These are phyloP conservation scores for Saccharomyces eubayanus DNA, from an alignment of 805 yeast species.

Conservation along the genomic window DNA sequence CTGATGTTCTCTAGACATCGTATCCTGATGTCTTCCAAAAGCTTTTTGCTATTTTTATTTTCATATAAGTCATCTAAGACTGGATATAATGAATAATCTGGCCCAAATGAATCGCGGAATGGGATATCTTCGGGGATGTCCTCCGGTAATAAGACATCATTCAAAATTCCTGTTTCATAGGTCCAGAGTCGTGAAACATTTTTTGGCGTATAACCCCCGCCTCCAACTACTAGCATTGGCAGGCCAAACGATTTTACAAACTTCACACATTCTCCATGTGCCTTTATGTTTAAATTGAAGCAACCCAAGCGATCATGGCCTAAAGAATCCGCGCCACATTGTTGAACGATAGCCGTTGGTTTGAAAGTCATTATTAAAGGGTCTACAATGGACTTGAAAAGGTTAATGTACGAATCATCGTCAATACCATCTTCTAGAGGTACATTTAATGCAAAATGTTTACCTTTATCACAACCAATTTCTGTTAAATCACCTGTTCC, in stretches of 20 bases:
- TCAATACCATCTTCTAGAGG: slow-evolving; percentile 91
- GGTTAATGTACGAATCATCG: slow-evolving; percentile 49
- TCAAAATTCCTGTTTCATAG: slow-evolving; percentile 80
- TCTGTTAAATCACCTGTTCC: slow-evolving; percentile 87
- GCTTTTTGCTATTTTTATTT: slow-evolving; percentile 75
- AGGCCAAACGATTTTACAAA: slow-evolving; percentile 78
- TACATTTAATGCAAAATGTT: slow-evolving; percentile 74
- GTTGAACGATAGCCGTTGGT: slow-evolving; percentile 94
- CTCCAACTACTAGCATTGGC: slow-evolving; percentile 91
- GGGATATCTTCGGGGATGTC: slow-evolving; percentile 69
- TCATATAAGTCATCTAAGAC: slow-evolving; percentile 69
- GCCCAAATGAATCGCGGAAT: slow-evolving; percentile 75
- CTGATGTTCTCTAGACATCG: slow-evolving; percentile 75
- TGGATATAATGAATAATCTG: slow-evolving; percentile 87
- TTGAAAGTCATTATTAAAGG: slow-evolving; percentile 81
- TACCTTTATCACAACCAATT: slow-evolving; percentile 77
- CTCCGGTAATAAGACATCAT: slow-evolving; percentile 68
- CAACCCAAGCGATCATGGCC: slow-evolving; percentile 95
- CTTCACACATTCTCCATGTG: slow-evolving; percentile 93
- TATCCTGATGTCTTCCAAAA: slow-evolving; percentile 68
- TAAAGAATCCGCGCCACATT: slow-evolving; percentile 96
- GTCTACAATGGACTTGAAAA: slow-evolving; percentile 68
- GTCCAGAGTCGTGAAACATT: slow-evolving; percentile 96
- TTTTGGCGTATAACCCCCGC: slow-evolving; percentile 97
- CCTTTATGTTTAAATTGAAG: slow-evolving; percentile 84